phyloP scores from a whole-genome alignment of 768 basidiomycete genomes.

The Hypsizygus marmoreus region DNA sequence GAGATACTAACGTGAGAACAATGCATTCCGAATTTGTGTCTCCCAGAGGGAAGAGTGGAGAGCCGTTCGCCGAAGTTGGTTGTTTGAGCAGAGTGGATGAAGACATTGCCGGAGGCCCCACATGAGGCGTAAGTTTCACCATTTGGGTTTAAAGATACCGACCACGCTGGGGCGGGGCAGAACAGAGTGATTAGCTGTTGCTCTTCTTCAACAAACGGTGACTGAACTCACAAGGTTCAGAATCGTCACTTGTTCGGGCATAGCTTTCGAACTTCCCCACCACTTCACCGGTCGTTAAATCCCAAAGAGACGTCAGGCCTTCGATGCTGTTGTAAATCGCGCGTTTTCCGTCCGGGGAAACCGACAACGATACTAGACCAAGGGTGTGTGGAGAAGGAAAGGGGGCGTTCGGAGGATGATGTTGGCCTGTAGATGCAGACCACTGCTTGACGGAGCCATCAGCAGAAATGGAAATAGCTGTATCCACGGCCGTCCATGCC shows the following conservation, averaged over 20 bases:
- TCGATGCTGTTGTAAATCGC: conserved; percentile 85
- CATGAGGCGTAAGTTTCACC: conserved; percentile 75
- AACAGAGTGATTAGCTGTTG: conserved; percentile 1
- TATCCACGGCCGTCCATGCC: conserved; percentile 68
- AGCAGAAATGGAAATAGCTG: conserved; percentile 69
- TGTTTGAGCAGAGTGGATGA: conserved; percentile 67
- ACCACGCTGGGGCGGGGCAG: conserved; percentile 80
- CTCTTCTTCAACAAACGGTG: background rate
- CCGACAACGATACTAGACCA: conserved; percentile 81
- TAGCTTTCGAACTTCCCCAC: conserved; percentile 76
- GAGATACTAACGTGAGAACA: conserved; percentile 61
- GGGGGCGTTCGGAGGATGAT: conserved; percentile 46
- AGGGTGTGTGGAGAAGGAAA: conserved; percentile 77
- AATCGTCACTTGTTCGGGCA: conserved; percentile 53
- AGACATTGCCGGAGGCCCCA: conserved; percentile 69
- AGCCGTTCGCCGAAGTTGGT: conserved; percentile 70
- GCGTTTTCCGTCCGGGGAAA: conserved; percentile 60
- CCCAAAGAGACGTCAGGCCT: conserved; percentile 77
- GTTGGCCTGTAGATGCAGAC: conserved; percentile 67
- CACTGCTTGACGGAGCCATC: conserved; percentile 79
- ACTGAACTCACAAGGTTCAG: conserved; percentile 67
- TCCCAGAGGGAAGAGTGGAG: conserved; percentile 60
- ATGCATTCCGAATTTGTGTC: conserved; percentile 77
- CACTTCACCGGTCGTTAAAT: conserved; percentile 62
- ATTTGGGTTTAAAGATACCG: conserved; percentile 77